Percentiles rank a stretch among this genome's conserved stretches.
phyloP scores from a whole-genome alignment of 352 stramenopile species.

The Globisporangium rhizosaccharum region DNA sequence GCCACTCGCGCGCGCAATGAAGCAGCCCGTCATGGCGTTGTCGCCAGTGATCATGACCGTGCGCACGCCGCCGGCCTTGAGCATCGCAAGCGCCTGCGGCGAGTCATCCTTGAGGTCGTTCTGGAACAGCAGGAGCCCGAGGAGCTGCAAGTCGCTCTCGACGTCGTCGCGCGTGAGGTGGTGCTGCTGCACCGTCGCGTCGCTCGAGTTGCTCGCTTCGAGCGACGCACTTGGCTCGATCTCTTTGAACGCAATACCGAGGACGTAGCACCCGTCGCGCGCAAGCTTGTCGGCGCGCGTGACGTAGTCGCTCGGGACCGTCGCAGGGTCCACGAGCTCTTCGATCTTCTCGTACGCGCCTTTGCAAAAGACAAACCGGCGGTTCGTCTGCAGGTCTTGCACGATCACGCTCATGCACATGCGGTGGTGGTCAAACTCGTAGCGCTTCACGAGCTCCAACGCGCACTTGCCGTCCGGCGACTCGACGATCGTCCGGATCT shows the following conservation, averaged over 20 bases:
- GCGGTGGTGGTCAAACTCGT: constrained; percentile 80
- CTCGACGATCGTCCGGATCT: constrained; percentile 14
- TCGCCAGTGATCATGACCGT: constrained; percentile 83
- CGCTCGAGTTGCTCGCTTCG: background rate
- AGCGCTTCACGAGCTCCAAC: constrained; percentile 69
- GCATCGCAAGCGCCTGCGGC: constrained; percentile 43
- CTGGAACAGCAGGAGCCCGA: constrained; percentile 77
- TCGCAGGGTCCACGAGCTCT: constrained; percentile 31
- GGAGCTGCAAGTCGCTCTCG: constrained; percentile 44
- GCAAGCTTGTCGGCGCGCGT: constrained; percentile 25
- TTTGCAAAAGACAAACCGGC: constrained; percentile 65
- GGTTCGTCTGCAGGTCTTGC: constrained; percentile 24
- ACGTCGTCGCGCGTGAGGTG: constrained; percentile 40
- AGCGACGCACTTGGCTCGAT: constrained; percentile 2
- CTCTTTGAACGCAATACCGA: constrained; percentile 46
- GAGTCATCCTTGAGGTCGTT: constrained; percentile 80
- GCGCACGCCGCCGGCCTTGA: constrained; percentile 56
- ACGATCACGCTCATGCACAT: constrained; percentile 86
- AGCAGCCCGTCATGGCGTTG: constrained; percentile 50
- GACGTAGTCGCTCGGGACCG: constrained; percentile 59
- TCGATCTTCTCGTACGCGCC: constrained; percentile 73
- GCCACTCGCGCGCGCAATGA: constrained; percentile 36
- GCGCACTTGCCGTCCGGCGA: constrained; percentile 7
- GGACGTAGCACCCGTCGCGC: constrained; percentile 70
- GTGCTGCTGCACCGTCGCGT: background rate